These are phyloP conservation scores for Termitomyces heimii DNA, from an alignment of 768 basidiomycete species.

Conservation along the genomic window DNA sequence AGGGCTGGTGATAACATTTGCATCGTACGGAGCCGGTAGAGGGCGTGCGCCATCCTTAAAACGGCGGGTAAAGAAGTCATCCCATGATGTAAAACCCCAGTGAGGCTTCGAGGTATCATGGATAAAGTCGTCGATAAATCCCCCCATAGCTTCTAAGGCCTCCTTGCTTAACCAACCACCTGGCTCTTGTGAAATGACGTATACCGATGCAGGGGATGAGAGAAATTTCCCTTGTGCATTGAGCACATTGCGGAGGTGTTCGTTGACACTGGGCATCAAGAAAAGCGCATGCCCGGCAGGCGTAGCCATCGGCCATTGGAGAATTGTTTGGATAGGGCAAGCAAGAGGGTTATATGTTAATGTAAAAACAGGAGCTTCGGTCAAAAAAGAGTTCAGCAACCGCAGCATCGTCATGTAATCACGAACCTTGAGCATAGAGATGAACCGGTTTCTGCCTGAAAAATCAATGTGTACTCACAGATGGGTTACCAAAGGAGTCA, in stretches of 20 bases:
- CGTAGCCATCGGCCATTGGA: slow-evolving; percentile 35
- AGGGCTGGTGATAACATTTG: slow-evolving; percentile 31
- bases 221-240: slow-evolving; percentile 46
- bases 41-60: slow-evolving; percentile 33
- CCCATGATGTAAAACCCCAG: slow-evolving; percentile 18
- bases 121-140: slow-evolving; percentile 6
- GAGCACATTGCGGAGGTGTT: slow-evolving; percentile 39
- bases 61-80: slow-evolving; percentile 11
- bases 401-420: slow-evolving; percentile 35
- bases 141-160: slow-evolving; percentile 9
- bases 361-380: slow-evolving; percentile 34
- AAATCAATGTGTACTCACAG: not conserved
- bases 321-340: slow-evolving; percentile 40
- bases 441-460: not conserved
- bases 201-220: slow-evolving; percentile 21
- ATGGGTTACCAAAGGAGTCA: slow-evolving; percentile 3
- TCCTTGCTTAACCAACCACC: slow-evolving; percentile 41
- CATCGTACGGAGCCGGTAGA: slow-evolving; percentile 17
- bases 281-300: slow-evolving; percentile 25
- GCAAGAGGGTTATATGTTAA: slow-evolving; percentile 32
- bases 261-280: slow-evolving; percentile 39
- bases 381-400: slow-evolving; percentile 36
- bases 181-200: slow-evolving; percentile 21
- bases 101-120: slow-evolving; percentile 2
- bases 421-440: slow-evolving; percentile 22